Base-by-base conservation (phyloP, 805 yeast species). In the Candida pini region DNA sequence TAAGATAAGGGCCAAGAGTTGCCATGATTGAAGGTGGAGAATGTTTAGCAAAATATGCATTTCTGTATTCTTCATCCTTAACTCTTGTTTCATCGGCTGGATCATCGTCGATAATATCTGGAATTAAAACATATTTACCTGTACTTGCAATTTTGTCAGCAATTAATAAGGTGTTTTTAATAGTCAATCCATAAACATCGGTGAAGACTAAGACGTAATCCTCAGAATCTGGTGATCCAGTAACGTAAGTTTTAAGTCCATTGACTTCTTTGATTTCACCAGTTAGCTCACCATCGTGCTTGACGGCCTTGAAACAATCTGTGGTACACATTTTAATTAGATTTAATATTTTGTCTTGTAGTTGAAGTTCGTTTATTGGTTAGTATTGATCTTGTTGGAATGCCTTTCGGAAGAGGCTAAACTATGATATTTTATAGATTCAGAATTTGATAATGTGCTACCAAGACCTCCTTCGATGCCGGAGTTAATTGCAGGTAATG, bases 111-210 rank as follows among this genome's bases (percentile, higher is more conserved):
- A 82, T 68, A 40, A 81, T 65, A 56, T 85, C 94, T 9, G 94
- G 92, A 19, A 79, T 61, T 34, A 77, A 63, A 1, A 78, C 86
- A 33, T 68, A 70, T 63, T 65, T 82, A 18, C 85, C 83, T 22
- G 10, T 13, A 33, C 59, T 60, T 31, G 88, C 82, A 45, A 79
- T 72, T 36, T 63, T 58, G 51, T 78, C 84, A 16, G 84, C 85
- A 39, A 73, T 51, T 45, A 85, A 64, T 48, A 66, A 59, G 17
- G 59, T 56, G 57, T 84, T 83, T 53, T 63, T 64, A 54, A 67
- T 67, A 33, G 60, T 59, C 54, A 68, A 59, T 27, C 95, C 94
- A 41, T 59, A 71, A 28, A 83, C 61, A 51, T 85, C 94, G 27
- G 87, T 69, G 28, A 76, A 33, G 36, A 82, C 66, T 25, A 82